phyloP scores from a whole-genome alignment of 345 rosid species.

The Dovyalis caffra region DNA sequence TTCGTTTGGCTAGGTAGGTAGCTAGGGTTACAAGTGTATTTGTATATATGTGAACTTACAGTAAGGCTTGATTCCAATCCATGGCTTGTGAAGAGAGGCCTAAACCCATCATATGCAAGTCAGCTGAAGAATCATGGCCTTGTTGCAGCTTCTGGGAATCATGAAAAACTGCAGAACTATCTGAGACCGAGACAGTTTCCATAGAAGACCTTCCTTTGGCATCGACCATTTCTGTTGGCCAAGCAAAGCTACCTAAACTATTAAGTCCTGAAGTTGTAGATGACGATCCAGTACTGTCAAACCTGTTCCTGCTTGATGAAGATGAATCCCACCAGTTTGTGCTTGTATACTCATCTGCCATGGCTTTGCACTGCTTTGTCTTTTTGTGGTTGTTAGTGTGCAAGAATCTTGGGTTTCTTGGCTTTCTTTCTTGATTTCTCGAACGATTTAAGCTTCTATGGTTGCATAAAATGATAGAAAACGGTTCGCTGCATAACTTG shows the following conservation, averaged over 20 bases:
- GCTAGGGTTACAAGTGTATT: neutral
- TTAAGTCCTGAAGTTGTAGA: slow-evolving; percentile 53
- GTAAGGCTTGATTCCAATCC: slow-evolving; percentile 82
- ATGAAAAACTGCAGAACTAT: slow-evolving; percentile 50
- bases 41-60: slow-evolving; percentile 42
- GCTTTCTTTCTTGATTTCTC: neutral
- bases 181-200: slow-evolving; percentile 53
- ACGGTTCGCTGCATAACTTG: slow-evolving; percentile 32
- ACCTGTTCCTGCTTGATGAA: slow-evolving; percentile 48
- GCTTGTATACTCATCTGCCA: slow-evolving; percentile 62
- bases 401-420: neutral
- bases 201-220: slow-evolving; percentile 56
- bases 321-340: slow-evolving; percentile 73
- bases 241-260: slow-evolving; percentile 47
- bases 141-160: slow-evolving; percentile 46
- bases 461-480: slow-evolving; percentile 53
- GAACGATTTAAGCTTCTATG: neutral
- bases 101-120: slow-evolving; percentile 78
- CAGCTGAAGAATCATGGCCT: slow-evolving; percentile 28
- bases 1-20: neutral
- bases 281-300: slow-evolving; percentile 42
- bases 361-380: slow-evolving; percentile 19
- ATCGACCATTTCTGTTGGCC: slow-evolving; percentile 51
- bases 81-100: slow-evolving; percentile 81
- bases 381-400: slow-evolving; percentile 4